Evolutionary conservation across 2,329 filamentous ascomycete species (phyloP).

Genomic region (Thelonectria blattea): DNA sequence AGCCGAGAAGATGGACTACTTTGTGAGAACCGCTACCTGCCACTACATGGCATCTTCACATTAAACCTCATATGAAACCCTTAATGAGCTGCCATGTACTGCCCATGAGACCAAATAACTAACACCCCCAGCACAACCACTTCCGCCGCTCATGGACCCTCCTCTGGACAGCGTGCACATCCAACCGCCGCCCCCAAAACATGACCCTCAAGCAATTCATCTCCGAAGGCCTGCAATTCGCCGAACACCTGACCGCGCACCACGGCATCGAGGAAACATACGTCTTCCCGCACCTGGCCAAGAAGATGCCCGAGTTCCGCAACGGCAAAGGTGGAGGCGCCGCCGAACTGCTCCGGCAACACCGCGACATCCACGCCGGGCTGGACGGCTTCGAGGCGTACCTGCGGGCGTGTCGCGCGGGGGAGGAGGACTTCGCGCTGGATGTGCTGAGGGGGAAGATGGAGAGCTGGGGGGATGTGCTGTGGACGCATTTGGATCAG

Average conservation of each 20-base stretch:
- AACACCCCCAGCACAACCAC: constrained; percentile 67
- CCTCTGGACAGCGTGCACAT: constrained; percentile 69
- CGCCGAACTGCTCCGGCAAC: constrained; percentile 73
- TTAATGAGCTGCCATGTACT: background rate
- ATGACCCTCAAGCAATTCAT: constrained; percentile 75
- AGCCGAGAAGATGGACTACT: constrained; percentile 76
- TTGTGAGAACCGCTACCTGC: constrained; percentile 53
- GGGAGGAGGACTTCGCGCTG: constrained; percentile 66
- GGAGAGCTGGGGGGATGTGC: constrained; percentile 77
- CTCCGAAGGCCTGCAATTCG: constrained; percentile 70
- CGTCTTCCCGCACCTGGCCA: constrained; percentile 79
- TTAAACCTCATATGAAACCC: no score
- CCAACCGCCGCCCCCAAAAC: constrained; percentile 62
- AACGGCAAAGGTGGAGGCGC: constrained; percentile 29
- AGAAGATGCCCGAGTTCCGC: constrained; percentile 79
- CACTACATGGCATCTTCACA: background rate
- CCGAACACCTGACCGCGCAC: constrained; percentile 73
- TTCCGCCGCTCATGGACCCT: constrained; percentile 78
- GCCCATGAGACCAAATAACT: background rate
- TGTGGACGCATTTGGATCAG: constrained; percentile 84
- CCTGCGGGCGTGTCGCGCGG: constrained; percentile 63
- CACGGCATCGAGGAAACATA: constrained; percentile 84
- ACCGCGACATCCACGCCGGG: constrained; percentile 78
- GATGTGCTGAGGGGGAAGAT: constrained; percentile 70
- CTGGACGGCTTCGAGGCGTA: constrained; percentile 73